Evolutionary conservation across 2,329 filamentous ascomycete species (phyloP), one percentile per base, ranked within the genome.

Genomic region (Hypoxylon sp.): DNA sequence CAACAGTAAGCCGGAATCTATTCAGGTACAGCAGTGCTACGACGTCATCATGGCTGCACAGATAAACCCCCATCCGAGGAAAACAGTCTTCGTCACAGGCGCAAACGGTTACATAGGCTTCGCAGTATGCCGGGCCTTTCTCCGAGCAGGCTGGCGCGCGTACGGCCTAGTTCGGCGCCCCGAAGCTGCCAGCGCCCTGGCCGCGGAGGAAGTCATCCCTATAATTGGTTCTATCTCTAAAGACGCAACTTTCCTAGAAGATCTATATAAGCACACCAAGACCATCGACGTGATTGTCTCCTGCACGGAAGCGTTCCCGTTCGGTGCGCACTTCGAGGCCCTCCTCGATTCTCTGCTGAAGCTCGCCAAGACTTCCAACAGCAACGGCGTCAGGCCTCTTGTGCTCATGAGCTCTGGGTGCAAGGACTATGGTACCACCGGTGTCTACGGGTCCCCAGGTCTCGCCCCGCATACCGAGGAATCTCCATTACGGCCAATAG

Each of bases 71-170:
- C 4, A 34, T 1, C 41, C 55, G 4, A 49, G 36, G 48, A 75
- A 70, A 25, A 79, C 77, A 1, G 82, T 81, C n/a, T 75, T 85
- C 5, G 78, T 85, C 23, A 84, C 80, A 2, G 84, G 83, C 7
- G 83, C 83, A 11, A 84, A 84, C 56, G 83, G 83, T 9, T 85
- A 83, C 71, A 82, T 85, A 43, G 84, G 84, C 36, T 78, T 74
- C 21, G 81, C 82, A 0, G 82, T 85, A 0, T 78, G 79, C 56
- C 78, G 79, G 17, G 80, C 83, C 21, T 86, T 85, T 69, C 77
- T 79, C 4, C 78, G 80, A 6, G 80, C 81, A 7, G 83, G 83
- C 1, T 85, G 80, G 79, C 75, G 68, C 9, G 81, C 80, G 0
- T 84, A 80, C 71, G 84, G 83, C 1, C 79, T 85, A 2, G 73